Evolutionary conservation across 495 filamentous ascomycete species (phyloP).

Genomic region (Evansstolkia leycettana): DNA sequence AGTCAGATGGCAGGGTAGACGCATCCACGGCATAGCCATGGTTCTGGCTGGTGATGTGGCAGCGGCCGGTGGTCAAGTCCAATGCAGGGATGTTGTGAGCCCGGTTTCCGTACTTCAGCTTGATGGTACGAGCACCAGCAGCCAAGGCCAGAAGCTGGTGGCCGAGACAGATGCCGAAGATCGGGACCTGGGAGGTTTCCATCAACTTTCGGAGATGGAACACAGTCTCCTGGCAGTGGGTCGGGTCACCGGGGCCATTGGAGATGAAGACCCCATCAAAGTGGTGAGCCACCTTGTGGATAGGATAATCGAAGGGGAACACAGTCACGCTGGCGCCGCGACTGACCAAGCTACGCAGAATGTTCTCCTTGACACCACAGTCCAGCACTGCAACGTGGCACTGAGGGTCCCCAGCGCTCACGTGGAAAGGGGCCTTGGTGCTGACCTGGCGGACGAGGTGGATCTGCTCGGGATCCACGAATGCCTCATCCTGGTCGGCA

Average conservation of each 20-base stretch:
- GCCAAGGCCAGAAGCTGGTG: slow-evolving; percentile 74
- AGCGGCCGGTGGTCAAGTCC: slow-evolving; percentile 87
- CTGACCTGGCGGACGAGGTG: slow-evolving; percentile 90
- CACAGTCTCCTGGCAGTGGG: slow-evolving; percentile 85
- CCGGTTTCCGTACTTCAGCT: slow-evolving; percentile 95
- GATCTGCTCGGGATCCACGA: slow-evolving; percentile 87
- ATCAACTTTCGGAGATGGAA: slow-evolving; percentile 82
- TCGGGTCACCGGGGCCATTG: slow-evolving; percentile 95
- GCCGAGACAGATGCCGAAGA: slow-evolving; percentile 95
- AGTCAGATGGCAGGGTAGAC: slow-evolving; percentile 66
- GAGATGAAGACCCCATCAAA: slow-evolving; percentile 97
- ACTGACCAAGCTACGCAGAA: slow-evolving; percentile 80
- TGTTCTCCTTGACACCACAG: slow-evolving; percentile 99
- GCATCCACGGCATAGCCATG: slow-evolving; percentile 96
- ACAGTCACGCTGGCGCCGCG: slow-evolving; percentile 81
- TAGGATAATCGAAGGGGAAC: slow-evolving; percentile 91
- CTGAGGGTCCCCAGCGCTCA: slow-evolving; percentile 63
- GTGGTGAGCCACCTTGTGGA: slow-evolving; percentile 94
- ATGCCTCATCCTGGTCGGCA: slow-evolving; percentile 95
- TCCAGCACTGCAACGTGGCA: slow-evolving; percentile 91
- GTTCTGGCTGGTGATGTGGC: slow-evolving; percentile 98
- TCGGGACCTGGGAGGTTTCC: slow-evolving; percentile 77
- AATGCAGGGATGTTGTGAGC: slow-evolving; percentile 96
- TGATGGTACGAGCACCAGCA: slow-evolving; percentile 73
- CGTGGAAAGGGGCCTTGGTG: slow-evolving; percentile 96